Base-by-base conservation (phyloP, 1,139 yeast genomes). In the Suhomyces bribrorum region DNA sequence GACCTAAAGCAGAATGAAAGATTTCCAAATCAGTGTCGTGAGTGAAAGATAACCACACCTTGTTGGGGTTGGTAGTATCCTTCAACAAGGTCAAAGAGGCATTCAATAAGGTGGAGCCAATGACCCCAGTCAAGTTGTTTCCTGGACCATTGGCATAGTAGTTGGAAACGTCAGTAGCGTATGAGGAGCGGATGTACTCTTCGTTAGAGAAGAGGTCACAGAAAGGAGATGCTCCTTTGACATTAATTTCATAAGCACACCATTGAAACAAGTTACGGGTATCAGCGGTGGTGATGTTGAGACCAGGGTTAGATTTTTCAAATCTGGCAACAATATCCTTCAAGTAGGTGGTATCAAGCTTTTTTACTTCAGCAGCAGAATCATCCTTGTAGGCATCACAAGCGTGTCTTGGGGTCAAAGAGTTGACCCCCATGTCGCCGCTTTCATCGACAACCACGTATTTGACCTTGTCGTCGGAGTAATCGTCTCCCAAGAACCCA, bases 181-280 rank as follows among this genome's bases (percentile, higher is more conserved):
- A 78, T 16, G 73, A 69, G 43, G 65, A 60, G 15, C 64, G 61
- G 16, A 72, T 57, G 51, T 65, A 70, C 43, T 79, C 83, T 32
- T 73, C 74, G 34, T 64, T 61, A 36, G 77, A 71, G 60, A 80
- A 73, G n/a, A 77, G 60, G 27, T 66, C 62, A 54, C 84, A 76
- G 43, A 78, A 68, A 9, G 69, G 66, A 5, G 81, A 69, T 18
- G 58, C 44, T 3, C 83, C 83, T 25, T 59, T 59, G 12, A 67
- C 74, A 47, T 73, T 73, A 45, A 78, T 57, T 51, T 78, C 85
- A 53, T 64, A 80, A 2, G 79, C 80, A 57, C 83, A 79, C 59
- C 74, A 59, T 33, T 60, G 57, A 47, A 72, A 61, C 46, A 77
- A 48, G 34, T 57, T 51, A 31, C 53, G 53, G 31, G 78, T 66